Conservation (phyloP, 805 yeast species). For the Candida suzukii region DNA sequence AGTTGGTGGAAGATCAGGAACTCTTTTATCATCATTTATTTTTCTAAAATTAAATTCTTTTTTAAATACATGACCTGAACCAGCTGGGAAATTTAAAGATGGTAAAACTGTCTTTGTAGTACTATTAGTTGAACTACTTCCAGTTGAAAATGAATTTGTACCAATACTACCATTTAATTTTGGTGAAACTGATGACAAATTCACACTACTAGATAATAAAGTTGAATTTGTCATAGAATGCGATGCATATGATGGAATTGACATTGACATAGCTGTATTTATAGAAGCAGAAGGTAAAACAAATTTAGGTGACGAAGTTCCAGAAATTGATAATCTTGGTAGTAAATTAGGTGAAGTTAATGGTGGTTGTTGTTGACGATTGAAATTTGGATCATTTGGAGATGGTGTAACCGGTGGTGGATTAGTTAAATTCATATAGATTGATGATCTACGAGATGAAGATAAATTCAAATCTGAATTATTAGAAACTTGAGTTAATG, state of each 20-base stretch:
- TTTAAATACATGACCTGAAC: slow-evolving; percentile 12
- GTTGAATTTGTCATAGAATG: background rate
- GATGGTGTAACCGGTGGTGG: background rate
- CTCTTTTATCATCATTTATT: background rate
- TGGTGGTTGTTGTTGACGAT: background rate
- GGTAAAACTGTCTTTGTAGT: background rate
- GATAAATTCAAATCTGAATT: slow-evolving; percentile 11
- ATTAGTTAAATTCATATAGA: slow-evolving; percentile 3
- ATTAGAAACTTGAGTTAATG: slow-evolving; percentile 15
- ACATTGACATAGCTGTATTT: background rate
- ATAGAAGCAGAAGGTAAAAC: slow-evolving; percentile 1
- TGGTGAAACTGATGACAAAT: background rate
- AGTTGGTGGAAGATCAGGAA: background rate
- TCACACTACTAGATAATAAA: background rate
- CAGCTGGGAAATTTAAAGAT: slow-evolving; percentile 2
- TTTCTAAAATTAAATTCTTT: slow-evolving; percentile 19
- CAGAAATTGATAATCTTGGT: slow-evolving; percentile 18
- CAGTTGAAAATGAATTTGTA: background rate
- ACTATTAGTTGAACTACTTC: background rate
- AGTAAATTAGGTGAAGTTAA: slow-evolving; percentile 16
- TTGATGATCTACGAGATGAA: slow-evolving; percentile 21
- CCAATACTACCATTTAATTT: background rate
- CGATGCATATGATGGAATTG: background rate
- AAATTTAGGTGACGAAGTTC: slow-evolving; percentile 17
- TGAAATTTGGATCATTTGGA: slow-evolving; percentile 3